Conservation (phyloP, 768 basidiomycete genomes). For the Scleroderma citrinum region DNA sequence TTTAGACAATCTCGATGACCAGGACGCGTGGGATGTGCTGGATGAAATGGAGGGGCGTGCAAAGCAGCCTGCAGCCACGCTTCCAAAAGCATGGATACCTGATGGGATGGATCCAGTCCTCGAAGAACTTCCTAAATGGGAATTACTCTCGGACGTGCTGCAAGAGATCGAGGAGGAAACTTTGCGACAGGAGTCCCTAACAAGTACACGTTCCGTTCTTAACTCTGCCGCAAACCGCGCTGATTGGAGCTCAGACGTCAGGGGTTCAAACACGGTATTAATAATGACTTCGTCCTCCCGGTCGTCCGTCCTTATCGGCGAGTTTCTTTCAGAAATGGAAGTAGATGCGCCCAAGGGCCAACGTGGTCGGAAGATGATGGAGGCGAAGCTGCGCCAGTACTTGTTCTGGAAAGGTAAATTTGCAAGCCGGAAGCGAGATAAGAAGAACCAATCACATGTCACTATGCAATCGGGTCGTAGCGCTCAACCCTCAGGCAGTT, state of each 20-base stretch:
- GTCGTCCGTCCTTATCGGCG: slow-evolving; percentile 66
- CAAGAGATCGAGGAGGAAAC: slow-evolving; percentile 89
- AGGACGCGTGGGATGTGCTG: slow-evolving; percentile 71
- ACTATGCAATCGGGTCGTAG: neutral
- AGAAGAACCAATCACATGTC: slow-evolving; percentile 3
- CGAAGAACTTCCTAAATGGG: slow-evolving; percentile 96
- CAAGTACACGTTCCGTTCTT: slow-evolving; percentile 7
- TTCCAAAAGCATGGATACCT: slow-evolving; percentile 53
- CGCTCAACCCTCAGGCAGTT: slow-evolving; percentile 8
- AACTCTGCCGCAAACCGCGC: neutral
- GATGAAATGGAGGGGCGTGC: slow-evolving; percentile 43
- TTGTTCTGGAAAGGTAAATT: slow-evolving; percentile 74
- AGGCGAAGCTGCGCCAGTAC: slow-evolving; percentile 63
- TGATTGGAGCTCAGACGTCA: slow-evolving; percentile 24
- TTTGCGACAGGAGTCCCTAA: slow-evolving; percentile 48
- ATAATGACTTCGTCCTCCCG: slow-evolving; percentile 83
- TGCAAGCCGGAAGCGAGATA: slow-evolving; percentile 18
- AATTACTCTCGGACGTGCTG: slow-evolving; percentile 73
- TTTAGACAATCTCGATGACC: slow-evolving; percentile 45
- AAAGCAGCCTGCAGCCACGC: slow-evolving; percentile 2
- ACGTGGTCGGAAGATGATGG: slow-evolving; percentile 75
- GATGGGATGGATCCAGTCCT: slow-evolving; percentile 77
- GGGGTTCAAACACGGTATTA: slow-evolving; percentile 71
- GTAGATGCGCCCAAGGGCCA: slow-evolving; percentile 48
- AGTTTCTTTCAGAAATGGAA: slow-evolving; percentile 70